Evolutionary conservation across 345 rosid species (phyloP), one percentile per base, ranked within the genome.

Genomic region (Populus deltoides): DNA sequence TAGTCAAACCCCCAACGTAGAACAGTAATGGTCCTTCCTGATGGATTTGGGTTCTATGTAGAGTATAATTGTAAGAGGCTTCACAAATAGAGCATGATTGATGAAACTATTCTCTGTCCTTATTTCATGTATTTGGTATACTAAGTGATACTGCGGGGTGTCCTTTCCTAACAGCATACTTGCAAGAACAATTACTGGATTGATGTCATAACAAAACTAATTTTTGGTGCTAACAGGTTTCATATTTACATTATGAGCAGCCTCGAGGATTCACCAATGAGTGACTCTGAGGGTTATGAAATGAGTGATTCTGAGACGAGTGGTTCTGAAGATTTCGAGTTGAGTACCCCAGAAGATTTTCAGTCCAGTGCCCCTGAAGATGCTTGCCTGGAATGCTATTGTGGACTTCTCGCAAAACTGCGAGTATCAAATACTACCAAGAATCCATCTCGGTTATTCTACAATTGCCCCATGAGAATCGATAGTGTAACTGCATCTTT

Each of bases 381-480:
- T 25, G 57, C 59, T n/a, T 67, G 39, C 16, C 17, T 68, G 24
- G 27, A 22, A 71, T 77, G 79, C 68, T 55, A 0, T 38, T 77
- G 79, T 70, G 68, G 74, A 16, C 55, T 17, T 36, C 59, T 53
- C 10, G 79, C 79, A 11, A 69, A 61, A 38, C 59, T 77, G 27
- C 74, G 79, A 51, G 55, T 77, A 39, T 77, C 79, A 22, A 73
- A 57, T 10, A 69, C 74, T 13, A 6, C 3, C 18, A 35, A 36
- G 70, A 77, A 69, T 27, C 79, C 79, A 22, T 69, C 17, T 25
- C 79, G 79, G 39, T 71, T 77, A 18, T 77, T 77, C 74, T 77
- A 77, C 13, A 77, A 77, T 49, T 77, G 79, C 22, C 69, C 57
- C 24, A 59, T 11, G 74, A 55, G 66, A 45, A 55, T 35, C 8